A percentile compares a stretch with the other conserved stretches of the same genome.
Evolutionary conservation across 208 protist species (phyloP).

Genomic region (Entamoeba dispar): DNA sequence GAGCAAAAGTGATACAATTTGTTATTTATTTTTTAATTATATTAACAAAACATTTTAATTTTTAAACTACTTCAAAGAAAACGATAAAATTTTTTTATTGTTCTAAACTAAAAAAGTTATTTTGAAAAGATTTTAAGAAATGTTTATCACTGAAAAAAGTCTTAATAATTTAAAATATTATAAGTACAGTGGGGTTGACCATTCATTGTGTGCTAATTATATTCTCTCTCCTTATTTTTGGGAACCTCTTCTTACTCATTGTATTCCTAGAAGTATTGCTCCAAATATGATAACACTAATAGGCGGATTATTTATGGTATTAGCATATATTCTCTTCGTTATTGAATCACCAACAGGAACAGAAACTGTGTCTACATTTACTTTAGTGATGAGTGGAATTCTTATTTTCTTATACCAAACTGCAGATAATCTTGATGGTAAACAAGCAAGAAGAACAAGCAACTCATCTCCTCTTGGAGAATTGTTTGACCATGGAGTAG

Average conservation of each 20-base stretch:
- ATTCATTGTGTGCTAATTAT: background rate
- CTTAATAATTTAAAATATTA: background rate
- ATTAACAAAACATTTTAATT: too few relatives aligned
- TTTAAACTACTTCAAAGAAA: too few relatives aligned
- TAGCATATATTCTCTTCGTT: background rate
- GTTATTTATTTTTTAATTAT: too few relatives aligned
- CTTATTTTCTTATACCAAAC: background rate
- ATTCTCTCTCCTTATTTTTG: background rate
- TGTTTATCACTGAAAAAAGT: background rate
- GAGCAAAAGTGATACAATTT: background rate
- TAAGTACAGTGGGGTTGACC: background rate
- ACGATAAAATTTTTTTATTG: too few relatives aligned
- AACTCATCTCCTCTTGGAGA: background rate
- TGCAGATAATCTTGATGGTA: background rate
- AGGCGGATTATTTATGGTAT: background rate
- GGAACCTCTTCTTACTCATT: background rate
- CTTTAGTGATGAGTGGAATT: background rate
- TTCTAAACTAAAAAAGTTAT: too few relatives aligned
- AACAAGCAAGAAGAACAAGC: background rate
- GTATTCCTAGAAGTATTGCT: background rate
- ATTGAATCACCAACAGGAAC: background rate
- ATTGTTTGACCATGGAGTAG: background rate
- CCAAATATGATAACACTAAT: constrained; percentile 3
- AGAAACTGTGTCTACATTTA: background rate
- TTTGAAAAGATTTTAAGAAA: background rate